Base-by-base conservation (phyloP, 2,329 filamentous ascomycete species). In the Torrubiella hemipterigena region DNA sequence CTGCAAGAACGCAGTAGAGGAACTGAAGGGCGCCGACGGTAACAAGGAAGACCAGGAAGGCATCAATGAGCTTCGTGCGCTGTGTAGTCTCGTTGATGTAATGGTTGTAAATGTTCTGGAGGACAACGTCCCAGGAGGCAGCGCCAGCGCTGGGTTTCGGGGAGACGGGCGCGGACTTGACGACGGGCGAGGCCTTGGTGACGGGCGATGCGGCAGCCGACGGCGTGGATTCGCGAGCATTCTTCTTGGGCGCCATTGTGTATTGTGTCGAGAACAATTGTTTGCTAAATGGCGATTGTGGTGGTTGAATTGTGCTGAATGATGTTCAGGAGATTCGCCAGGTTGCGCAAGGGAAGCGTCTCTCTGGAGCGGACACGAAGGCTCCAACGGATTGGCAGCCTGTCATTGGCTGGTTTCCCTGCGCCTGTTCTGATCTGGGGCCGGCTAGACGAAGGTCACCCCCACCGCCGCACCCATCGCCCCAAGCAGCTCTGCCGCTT, bases 21-120 rank as follows among this genome's bases (percentile, higher is more conserved):
- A 98, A 96, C 59, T 98, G 91, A 47, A 96, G 55, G n/a, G 65
- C 84, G 30, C 86, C 91, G 5, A 93, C 83, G 2, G 78, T 67
- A 15, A 91, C 75, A 36, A 98, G 63, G 55, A 95, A 98, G 4
- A 59, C 73, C 73, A 98, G 77, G 56, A 98, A 98, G 21, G 73
- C 72, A 56, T 98, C 91, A 39, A 96, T 71, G 38, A 98, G 72
- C 70, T 93, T 91, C 29, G 81, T 89, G 40, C 89, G 77, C 67
- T 94, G 87, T 28, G 89, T 77, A 27, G 91, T 98, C 44, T 76
- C 69, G 43, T 79, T 63, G 33, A 78, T 55, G 59, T 98, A 98
- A 57, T 84, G 76, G 45, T 76, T 63, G 70, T 78, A 81, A 44
- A 95, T 67, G 50, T 76, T 77, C 34, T 67, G 46, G 26, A 77